Evolutionary conservation across 2,329 filamentous ascomycete species (phyloP).

Genomic region (Byssochlamys sp.): DNA sequence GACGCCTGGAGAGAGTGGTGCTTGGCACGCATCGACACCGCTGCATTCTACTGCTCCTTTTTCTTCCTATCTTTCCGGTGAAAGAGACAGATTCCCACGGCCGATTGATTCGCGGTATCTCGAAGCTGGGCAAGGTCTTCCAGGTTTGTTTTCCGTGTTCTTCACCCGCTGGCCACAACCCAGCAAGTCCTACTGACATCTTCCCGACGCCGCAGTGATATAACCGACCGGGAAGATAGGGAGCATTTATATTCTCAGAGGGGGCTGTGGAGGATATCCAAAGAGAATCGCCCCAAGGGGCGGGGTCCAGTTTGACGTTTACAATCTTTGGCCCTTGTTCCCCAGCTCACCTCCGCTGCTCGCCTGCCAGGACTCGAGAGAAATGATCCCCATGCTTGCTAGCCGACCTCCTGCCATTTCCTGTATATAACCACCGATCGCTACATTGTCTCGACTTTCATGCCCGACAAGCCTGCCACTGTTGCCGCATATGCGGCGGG

Average conservation of each 20-base stretch:
- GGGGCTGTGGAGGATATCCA: neutral
- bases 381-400: neutral
- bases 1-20: neutral
- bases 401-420: neutral
- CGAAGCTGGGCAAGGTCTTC: neutral
- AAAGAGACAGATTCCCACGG: neutral
- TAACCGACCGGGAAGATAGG: neutral
- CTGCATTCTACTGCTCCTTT: neutral
- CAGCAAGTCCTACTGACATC: neutral
- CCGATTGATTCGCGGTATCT: neutral
- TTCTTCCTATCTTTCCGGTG: neutral
- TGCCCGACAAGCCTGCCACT: constrained; percentile 74
- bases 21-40: neutral
- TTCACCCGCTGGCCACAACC: neutral
- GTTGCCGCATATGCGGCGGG: constrained; percentile 90
- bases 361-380: neutral
- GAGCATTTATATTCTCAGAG: neutral
- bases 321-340: neutral
- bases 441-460: constrained; percentile 26
- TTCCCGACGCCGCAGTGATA: neutral
- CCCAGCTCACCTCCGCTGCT: neutral
- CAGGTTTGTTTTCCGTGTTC: neutral
- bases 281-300: neutral
- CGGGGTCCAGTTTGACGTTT: neutral
- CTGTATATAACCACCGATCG: neutral